A percentile compares a stretch with the other conserved stretches of the same genome.
Conservation (phyloP, 305 asterid species). For the Lippia alba region DNA sequence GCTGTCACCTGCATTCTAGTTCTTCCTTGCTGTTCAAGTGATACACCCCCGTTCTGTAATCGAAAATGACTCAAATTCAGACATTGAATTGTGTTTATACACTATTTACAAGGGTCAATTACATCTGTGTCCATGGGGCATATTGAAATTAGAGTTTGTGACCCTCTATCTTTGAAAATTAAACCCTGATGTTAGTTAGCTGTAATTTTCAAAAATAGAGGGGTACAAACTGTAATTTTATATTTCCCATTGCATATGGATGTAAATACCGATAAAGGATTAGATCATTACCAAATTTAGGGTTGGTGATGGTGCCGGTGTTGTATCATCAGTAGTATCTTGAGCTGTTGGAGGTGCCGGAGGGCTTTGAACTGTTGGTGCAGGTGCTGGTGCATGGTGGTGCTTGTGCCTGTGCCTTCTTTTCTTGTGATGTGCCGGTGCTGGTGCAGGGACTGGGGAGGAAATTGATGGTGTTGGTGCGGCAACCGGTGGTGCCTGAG, state of each 20-base stretch:
- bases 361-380: constrained; percentile 78
- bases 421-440: constrained; percentile 52
- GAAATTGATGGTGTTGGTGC: constrained; percentile 43
- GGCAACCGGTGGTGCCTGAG: constrained; percentile 41
- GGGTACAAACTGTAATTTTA: too few relatives aligned
- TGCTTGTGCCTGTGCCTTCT: constrained; percentile 57
- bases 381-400: constrained; percentile 87
- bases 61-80: constrained; percentile 28
- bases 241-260: too few relatives aligned
- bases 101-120: constrained; percentile 9
- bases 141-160: too few relatives aligned
- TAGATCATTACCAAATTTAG: constrained; percentile 60
- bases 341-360: constrained; percentile 82
- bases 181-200: too few relatives aligned
- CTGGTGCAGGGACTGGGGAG: constrained; percentile 61
- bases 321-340: constrained; percentile 54
- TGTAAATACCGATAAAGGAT: too few relatives aligned
- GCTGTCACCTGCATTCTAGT: constrained; percentile 51
- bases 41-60: constrained; percentile 69
- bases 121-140: neutral
- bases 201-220: too few relatives aligned
- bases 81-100: constrained; percentile 16
- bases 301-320: constrained; percentile 90
- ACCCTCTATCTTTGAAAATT: too few relatives aligned
- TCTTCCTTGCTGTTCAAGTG: constrained; percentile 59